A percentile compares a stretch with the other conserved stretches of the same genome.
phyloP scores from a whole-genome alignment of 257 asterid species.

The Petrea volubilis region DNA sequence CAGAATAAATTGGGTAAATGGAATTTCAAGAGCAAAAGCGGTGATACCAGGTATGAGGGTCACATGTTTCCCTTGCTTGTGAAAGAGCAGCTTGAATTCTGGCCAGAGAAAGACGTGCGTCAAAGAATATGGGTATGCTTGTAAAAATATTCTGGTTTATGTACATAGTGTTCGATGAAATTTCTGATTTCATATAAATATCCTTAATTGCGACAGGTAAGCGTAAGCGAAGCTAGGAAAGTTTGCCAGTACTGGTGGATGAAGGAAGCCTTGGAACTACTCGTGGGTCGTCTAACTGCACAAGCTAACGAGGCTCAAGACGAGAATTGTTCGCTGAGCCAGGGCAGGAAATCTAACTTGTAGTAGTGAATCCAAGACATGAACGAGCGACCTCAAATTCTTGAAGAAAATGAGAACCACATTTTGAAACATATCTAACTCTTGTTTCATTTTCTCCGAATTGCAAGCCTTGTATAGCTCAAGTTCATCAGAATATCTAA shows the following conservation, averaged over 20 bases:
- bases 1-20: conserved; percentile 71
- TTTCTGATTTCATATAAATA: not conserved
- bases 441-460: conserved; percentile 20
- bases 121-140: conserved; percentile 72
- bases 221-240: conserved; percentile 55
- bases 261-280: conserved; percentile 55
- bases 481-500: not conserved
- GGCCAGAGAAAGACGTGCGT: conserved; percentile 91
- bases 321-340: conserved; percentile 18
- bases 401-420: conserved; percentile 24
- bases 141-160: not conserved
- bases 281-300: conserved; percentile 40
- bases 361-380: conserved; percentile 16
- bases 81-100: conserved; percentile 67
- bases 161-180: not conserved
- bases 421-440: conserved; percentile 12
- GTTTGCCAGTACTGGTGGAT: conserved; percentile 62
- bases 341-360: conserved; percentile 41
- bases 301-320: conserved; percentile 23
- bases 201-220: conserved; percentile 29
- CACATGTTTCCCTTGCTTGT: conserved; percentile 84
- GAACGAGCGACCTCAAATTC: not conserved
- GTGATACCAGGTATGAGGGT: conserved; percentile 50
- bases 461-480: conserved; percentile 31
- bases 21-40: conserved; percentile 66